Evolutionary conservation across 805 yeast genomes (phyloP), one percentile per base, ranked within the genome.

Genomic region (Allodekkera sacchari): DNA sequence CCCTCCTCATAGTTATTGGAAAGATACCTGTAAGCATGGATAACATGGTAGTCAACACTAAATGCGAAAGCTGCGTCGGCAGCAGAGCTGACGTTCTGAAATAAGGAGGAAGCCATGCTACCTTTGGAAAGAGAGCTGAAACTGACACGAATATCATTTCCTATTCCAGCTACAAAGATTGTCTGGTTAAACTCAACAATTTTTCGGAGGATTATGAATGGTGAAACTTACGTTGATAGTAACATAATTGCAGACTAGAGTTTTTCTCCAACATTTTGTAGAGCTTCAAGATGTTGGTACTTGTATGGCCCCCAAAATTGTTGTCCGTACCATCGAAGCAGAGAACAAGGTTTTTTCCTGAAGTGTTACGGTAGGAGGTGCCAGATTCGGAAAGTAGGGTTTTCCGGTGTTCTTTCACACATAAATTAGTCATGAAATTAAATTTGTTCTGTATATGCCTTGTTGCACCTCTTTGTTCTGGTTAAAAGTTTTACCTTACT

Each of bases 261-360:
- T 30, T 32, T 27, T 61, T 71, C 10, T 69, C 74, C 21, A 76
- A 44, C 53, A 75, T 53, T 25, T 68, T 57, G 47, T 65, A 77
- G 10, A 75, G 37, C 42, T 69, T 71, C 27, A 77, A 48, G 1
- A 71, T 68, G 42, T 74, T 76, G 1, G 80, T 64, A 34, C 65
- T 66, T 0, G 78, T 75, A 16, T 58, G 53, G 1, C 68, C 63
- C 1, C 79, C 78, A 50, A 76, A 75, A 38, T 69, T 68, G 42
- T 66, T 72, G 19, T 61, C 68, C 0, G 83, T 77, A 1, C 83
- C 83, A 56, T 77, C 83, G 31, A 77, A 65, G 44, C 83, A 76
- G 9, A 76, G 47, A 2, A 77, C 54, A 16, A 76, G 53, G 39
- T 67, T 72, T 46, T 65, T 69, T n/a, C 12, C 11, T 20, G 10